Percentiles rank a stretch among this genome's conserved stretches.
These are phyloP conservation scores for Leccinum fibrillosum DNA, from an alignment of 768 basidiomycete species.

Conservation along the genomic window DNA sequence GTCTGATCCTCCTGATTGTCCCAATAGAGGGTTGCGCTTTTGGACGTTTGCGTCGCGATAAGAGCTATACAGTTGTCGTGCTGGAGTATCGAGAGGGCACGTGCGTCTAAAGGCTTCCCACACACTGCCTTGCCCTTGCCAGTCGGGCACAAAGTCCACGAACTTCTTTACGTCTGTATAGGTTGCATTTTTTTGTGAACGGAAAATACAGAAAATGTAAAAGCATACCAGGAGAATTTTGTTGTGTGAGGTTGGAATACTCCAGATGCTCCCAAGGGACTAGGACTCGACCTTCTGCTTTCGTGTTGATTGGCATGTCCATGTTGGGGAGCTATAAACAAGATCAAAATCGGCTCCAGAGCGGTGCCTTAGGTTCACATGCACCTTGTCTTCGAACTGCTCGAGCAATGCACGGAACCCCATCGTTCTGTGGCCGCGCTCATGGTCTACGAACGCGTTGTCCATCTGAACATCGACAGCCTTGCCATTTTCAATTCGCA, in stretches of 20 bases:
- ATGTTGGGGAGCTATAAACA: slow-evolving; percentile 76
- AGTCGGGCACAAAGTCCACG: slow-evolving; percentile 76
- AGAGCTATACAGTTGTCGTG: slow-evolving; percentile 81
- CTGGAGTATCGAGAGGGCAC: slow-evolving; percentile 73
- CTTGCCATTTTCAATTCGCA: slow-evolving; percentile 70
- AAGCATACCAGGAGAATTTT: slow-evolving; percentile 33
- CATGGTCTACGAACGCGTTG: slow-evolving; percentile 53
- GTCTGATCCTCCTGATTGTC: slow-evolving; percentile 30
- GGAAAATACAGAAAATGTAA: not conserved
- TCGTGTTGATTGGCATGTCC: slow-evolving; percentile 91
- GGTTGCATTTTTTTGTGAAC: not conserved
- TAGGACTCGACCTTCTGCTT: slow-evolving; percentile 90
- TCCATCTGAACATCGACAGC: slow-evolving; percentile 57
- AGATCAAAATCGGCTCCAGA: not conserved
- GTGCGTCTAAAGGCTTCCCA: slow-evolving; percentile 97
- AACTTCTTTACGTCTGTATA: slow-evolving; percentile 48
- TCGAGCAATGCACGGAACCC: slow-evolving; percentile 76
- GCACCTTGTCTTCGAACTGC: slow-evolving; percentile 64
- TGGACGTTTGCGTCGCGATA: slow-evolving; percentile 48
- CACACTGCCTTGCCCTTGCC: slow-evolving; percentile 78
- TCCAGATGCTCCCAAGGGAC: slow-evolving; percentile 87
- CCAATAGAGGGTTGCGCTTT: slow-evolving; percentile 26
- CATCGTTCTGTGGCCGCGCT: slow-evolving; percentile 72
- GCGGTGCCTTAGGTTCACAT: slow-evolving; percentile 12
- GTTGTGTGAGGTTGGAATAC: slow-evolving; percentile 65